phyloP scores from a whole-genome alignment of 805 yeast species.

The Wickerhamomyces silvicola region DNA sequence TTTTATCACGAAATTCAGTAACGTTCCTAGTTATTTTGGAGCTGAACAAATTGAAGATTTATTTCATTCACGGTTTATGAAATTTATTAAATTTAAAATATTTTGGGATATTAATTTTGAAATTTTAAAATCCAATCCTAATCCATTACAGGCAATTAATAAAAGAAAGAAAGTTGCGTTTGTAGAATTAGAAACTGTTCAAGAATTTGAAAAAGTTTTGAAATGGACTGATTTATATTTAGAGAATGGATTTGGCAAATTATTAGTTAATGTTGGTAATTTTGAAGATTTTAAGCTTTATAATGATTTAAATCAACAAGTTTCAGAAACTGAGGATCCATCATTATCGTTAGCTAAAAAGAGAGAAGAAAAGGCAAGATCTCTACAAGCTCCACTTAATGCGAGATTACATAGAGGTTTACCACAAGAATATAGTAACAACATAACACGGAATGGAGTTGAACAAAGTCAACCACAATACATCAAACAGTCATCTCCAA shows the following conservation, averaged over 20 bases:
- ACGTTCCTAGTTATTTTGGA: slow-evolving; percentile 50
- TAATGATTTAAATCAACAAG: slow-evolving; percentile 17
- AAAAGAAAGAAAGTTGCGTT: slow-evolving; percentile 52
- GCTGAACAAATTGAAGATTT: slow-evolving; percentile 49
- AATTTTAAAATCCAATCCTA: slow-evolving; percentile 24
- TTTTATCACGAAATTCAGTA: slow-evolving; percentile 55
- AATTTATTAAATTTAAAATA: slow-evolving; percentile 51
- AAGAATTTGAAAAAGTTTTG: slow-evolving; percentile 49
- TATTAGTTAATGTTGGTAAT: slow-evolving; percentile 21
- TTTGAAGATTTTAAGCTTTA: slow-evolving; percentile 19
- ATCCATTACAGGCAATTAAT: slow-evolving; percentile 17
- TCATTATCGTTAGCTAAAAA: slow-evolving; percentile 8
- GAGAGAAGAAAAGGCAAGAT: slow-evolving; percentile 1
- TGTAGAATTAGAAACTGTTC: slow-evolving; percentile 46
- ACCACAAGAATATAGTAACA: too few relatives aligned
- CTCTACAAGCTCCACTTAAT: background rate
- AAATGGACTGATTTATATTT: slow-evolving; percentile 58
- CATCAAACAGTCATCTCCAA: too few relatives aligned
- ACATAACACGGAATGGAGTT: too few relatives aligned
- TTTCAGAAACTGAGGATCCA: slow-evolving; percentile 19
- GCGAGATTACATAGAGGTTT: background rate
- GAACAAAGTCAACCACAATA: too few relatives aligned
- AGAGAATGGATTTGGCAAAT: slow-evolving; percentile 29
- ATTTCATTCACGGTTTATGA: slow-evolving; percentile 56
- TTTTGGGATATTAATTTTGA: slow-evolving; percentile 44